Evolutionary conservation across 2,329 filamentous ascomycete genomes (phyloP), one percentile per base, ranked within the genome.

Genomic region (Stagonosporopsis cucurbitacearum): DNA sequence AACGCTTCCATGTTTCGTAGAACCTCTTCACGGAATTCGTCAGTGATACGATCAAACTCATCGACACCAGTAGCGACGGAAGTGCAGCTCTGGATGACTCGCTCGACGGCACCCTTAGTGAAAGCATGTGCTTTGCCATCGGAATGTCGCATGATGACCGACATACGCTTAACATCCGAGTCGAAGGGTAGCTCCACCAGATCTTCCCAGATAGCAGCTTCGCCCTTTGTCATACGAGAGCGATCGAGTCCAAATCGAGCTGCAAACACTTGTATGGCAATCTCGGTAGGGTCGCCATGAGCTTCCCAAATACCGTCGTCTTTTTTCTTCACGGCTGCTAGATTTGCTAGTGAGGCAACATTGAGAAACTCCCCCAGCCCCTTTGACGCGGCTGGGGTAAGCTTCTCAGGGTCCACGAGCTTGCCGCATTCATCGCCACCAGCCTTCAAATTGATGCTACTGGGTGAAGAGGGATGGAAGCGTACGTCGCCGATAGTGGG

Each of bases 121-220:
- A 86, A 86, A 42, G 85, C 76, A 13, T 66, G 59, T 58, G 78
- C 75, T 13, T 64, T 57, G 6, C 65, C 64, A 19, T 40, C 59
- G 2, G 54, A 42, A 15, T 81, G 72, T 39, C 80, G 67, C 70
- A 88, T 89, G 49, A 90, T 86, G 33, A 90, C 87, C 0, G 87
- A 89, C 88, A 91, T 91, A 65, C 87, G 89, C 78, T 91, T 92
- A 60, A 91, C 83, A 54, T 85, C 85, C 0, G 88, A 90, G 67
- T 91, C 88, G 60, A 91, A 92, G 0, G 88, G 88, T 55, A 88
- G 90, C 64, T 91, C 89, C 1, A 86, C 84, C 22, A 87, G 51
- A 25, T 74, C 69, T 22, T 71, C 68, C 74, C 74, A 76, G 1
- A 60, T 20, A 6, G 63, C 48, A 6, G 49, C 13, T 7, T 57